A percentile compares a stretch with the other conserved stretches of the same genome.
phyloP scores from a whole-genome alignment of 129 eudicot species.

The carrot (Daucus carota) region DH1_v3.0 NC_030385.2:35647501-35648000 shows the following conservation, averaged over 20 bases:
- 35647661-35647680: constrained; percentile 52
- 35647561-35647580: constrained; percentile 57
- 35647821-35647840: neutral
- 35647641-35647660: constrained; percentile 58
- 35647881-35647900: constrained; percentile 52
- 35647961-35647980: constrained; percentile 86
- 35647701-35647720: constrained; percentile 3
- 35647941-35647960: constrained; percentile 74
- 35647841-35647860: constrained; percentile 11
- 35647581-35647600: constrained; percentile 82
- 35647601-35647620: constrained; percentile 83
- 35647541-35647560: constrained; percentile 66
- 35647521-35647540: constrained; percentile 89
- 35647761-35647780: constrained; percentile 55
- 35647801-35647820: neutral
- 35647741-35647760: constrained; percentile 36
- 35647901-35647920: constrained; percentile 28
- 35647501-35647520: constrained; percentile 80
- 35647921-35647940: constrained; percentile 76
- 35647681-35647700: constrained; percentile 8
- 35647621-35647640: constrained; percentile 56
- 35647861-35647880: constrained; percentile 45
- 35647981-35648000: constrained; percentile 78
- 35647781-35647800: constrained; percentile 38
- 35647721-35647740: constrained; percentile 14